Evolutionary conservation across 371 early-diverging fungal genomes (phyloP).

Genomic region (Rhizopus microsporus): DNA sequence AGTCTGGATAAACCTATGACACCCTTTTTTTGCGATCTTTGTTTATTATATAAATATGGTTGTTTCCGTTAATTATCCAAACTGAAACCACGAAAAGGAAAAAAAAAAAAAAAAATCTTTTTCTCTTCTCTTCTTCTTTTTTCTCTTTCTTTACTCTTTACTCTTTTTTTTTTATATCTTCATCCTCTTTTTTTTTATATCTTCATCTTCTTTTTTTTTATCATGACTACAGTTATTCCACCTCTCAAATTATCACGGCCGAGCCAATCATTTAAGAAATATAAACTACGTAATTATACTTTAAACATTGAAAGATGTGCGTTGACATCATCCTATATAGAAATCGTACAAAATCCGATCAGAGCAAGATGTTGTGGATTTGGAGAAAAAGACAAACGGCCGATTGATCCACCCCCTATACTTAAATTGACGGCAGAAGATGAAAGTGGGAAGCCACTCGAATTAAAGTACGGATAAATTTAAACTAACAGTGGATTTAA

Average conservation of each 20-base stretch:
- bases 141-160: slow-evolving; percentile 9
- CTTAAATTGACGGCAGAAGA: slow-evolving; percentile 33
- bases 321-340: slow-evolving; percentile 1
- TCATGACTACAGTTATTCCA: slow-evolving; percentile 11
- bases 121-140: slow-evolving; percentile 9
- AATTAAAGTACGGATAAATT: slow-evolving; percentile 9
- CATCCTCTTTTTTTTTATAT: not conserved
- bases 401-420: slow-evolving; percentile 38
- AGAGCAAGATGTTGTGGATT: slow-evolving; percentile 64
- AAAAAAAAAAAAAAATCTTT: not conserved
- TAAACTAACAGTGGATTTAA: not conserved
- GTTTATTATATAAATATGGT: slow-evolving; percentile 3
- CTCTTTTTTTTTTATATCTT: not conserved
- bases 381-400: slow-evolving; percentile 36
- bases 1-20: slow-evolving; percentile 16
- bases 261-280: slow-evolving; percentile 12
- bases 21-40: not conserved
- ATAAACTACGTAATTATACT: slow-evolving; percentile 10
- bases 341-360: slow-evolving; percentile 57
- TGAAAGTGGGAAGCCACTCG: slow-evolving; percentile 15
- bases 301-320: not conserved
- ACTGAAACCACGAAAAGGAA: slow-evolving; percentile 7
- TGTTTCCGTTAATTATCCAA: not conserved
- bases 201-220: slow-evolving; percentile 9
- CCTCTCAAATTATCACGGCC: slow-evolving; percentile 9